Percentiles rank a stretch among this genome's conserved stretches.
These are phyloP conservation scores for Plasmodium inui DNA, from an alignment of 169 alveolate species.

Conservation along the genomic window DNA sequence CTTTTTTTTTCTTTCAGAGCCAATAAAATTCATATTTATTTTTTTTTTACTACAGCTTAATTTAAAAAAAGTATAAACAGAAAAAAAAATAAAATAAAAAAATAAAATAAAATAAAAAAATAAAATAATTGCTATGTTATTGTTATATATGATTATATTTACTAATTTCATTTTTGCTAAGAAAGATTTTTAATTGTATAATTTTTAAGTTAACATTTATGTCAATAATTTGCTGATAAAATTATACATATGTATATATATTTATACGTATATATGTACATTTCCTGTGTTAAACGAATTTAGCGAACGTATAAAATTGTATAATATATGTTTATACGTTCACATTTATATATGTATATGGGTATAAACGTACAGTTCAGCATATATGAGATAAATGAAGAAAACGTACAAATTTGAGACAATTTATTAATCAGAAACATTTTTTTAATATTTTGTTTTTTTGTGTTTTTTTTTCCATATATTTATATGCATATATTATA, in stretches of 20 bases:
- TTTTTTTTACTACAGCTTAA: background rate
- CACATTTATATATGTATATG: background rate
- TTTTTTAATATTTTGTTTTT: background rate
- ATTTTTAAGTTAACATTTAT: background rate
- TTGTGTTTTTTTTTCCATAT: background rate
- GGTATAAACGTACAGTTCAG: background rate
- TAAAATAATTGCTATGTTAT: background rate
- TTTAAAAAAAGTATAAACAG: background rate
- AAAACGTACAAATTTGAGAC: background rate
- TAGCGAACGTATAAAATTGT: background rate
- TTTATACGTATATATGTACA: background rate
- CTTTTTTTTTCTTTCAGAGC: background rate
- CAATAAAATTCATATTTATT: background rate
- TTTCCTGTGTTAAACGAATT: background rate
- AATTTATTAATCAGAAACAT: background rate
- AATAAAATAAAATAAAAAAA: too few species aligned
- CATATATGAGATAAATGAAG: background rate
- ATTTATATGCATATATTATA: background rate
- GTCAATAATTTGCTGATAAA: conserved; percentile 1
- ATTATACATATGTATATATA: background rate
- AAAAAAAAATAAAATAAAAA: too few species aligned
- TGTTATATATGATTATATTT: background rate
- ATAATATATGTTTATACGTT: background rate
- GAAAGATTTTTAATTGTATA: background rate
- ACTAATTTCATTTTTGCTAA: background rate